Base-by-base conservation (phyloP, 371 early-diverging fungal species). In the Mortierella sp. region DNA sequence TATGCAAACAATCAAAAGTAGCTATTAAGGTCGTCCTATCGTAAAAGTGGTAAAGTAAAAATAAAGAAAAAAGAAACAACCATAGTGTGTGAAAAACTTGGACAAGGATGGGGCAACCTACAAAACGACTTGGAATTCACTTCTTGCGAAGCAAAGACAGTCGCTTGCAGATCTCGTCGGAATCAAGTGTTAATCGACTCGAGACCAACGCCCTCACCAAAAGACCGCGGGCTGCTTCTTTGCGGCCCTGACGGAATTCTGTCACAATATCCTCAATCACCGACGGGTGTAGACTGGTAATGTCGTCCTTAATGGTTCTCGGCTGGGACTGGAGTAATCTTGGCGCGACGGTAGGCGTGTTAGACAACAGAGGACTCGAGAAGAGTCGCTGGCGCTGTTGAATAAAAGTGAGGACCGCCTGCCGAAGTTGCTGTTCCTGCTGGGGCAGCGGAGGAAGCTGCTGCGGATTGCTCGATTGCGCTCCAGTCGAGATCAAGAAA, bases 401-500 rank as follows among this genome's bases (percentile, higher is more conserved):
- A 74, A 80, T 77, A 84, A 80, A 84, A 80, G 78, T 80, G 24
- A 51, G 77, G 38, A 56, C 77, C 51, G 70, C 78, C 63, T 80
- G 78, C 75, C 72, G 81, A 63, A 84, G 71, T 70, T 72, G 78
- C 60, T 63, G 84, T 74, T 81, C 84, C 84, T 84, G 79, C 35
- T 16, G 74, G 21, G 35, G 68, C 6, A 8, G 63, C 12, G 14
- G 74, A 7, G 56, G 79, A 48, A 27, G 73, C 21, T 12, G 60
- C 63, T 41, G 84, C 70, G 76, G 84, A 81, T 75, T 80, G 82
- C 75, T 85, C 86, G 82, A 85, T 81, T 72, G 86, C 74, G 76
- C 77, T 85, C 86, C 86, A 85, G 80, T 85, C 86, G 86, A 85
- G 86, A 79, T 85, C 86, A 81, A 85, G 86, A 85, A 82, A 85